phyloP scores from a whole-genome alignment of 176 grass and related monocot species.

The Carex kokanica region DNA sequence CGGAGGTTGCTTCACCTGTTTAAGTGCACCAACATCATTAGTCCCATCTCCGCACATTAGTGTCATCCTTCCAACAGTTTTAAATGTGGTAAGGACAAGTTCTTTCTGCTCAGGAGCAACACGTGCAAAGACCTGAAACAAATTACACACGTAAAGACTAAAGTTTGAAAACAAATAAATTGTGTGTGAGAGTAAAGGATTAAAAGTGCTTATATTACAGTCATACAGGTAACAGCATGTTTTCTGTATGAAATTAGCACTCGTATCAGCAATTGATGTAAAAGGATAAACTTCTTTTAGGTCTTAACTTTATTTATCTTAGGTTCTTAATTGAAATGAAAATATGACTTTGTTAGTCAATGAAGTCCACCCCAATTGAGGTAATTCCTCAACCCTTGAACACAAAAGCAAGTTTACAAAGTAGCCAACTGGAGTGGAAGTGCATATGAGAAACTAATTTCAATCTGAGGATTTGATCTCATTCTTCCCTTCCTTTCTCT shows the following conservation, averaged over 20 bases:
- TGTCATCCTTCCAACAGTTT: slow-evolving; percentile 92
- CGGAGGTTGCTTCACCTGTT: slow-evolving; percentile 53
- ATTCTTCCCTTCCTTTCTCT: background rate
- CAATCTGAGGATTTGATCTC: background rate
- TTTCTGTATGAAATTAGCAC: background rate
- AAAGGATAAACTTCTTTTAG: background rate
- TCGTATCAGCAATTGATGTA: background rate
- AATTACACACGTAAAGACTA: background rate
- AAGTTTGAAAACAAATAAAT: background rate
- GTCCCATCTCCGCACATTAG: slow-evolving; percentile 99
- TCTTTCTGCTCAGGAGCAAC: slow-evolving; percentile 99
- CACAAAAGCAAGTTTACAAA: background rate
- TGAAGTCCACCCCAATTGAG: background rate
- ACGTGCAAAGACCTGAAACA: slow-evolving; percentile 89
- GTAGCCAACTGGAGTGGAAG: background rate
- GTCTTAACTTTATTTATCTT: background rate
- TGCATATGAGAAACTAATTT: background rate
- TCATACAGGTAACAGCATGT: background rate
- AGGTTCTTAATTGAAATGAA: background rate
- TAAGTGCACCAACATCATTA: slow-evolving; percentile 97
- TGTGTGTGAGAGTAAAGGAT: background rate
- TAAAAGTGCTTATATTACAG: background rate
- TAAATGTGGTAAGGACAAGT: slow-evolving; percentile 94
- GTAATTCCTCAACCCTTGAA: background rate
- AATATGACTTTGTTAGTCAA: background rate